A percentile compares a stretch with the other conserved stretches of the same genome.
These are phyloP conservation scores for Tribonema minus DNA, from an alignment of 108 stramenopile genomes.

Conservation along the genomic window DNA sequence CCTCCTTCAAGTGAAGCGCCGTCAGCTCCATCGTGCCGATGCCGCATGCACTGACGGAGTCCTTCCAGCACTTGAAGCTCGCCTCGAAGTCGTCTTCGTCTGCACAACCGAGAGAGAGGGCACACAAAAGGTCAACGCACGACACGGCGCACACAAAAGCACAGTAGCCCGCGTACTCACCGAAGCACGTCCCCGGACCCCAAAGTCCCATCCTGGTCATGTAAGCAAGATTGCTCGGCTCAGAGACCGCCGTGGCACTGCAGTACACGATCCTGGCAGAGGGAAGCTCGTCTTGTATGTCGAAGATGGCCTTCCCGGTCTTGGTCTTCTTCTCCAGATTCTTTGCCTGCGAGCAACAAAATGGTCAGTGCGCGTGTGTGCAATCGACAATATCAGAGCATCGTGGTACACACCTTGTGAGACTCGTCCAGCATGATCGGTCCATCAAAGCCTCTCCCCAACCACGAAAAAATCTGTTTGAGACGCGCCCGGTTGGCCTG, in stretches of 20 bases:
- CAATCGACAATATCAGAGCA: neutral
- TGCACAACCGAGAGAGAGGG: too few species aligned
- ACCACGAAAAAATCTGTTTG: conserved; percentile 67
- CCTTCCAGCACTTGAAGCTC: neutral
- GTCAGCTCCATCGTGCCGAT: conserved; percentile 31
- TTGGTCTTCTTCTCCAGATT: conserved; percentile 61
- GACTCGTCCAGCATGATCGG: conserved; percentile 71
- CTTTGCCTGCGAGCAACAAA: conserved; percentile 58
- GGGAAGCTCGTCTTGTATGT: conserved; percentile 63
- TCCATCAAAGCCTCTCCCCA: conserved; percentile 61
- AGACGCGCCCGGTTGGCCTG: conserved; percentile 50
- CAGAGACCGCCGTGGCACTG: conserved; percentile 70
- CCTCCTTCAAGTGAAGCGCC: conserved; percentile 16
- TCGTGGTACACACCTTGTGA: conserved; percentile 49
- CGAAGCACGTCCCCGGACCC: conserved; percentile 59
- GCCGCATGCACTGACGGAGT: conserved; percentile 40
- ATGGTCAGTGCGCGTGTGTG: neutral
- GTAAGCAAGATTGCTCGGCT: conserved; percentile 70
- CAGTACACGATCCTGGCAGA: conserved; percentile 68
- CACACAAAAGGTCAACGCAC: too few species aligned
- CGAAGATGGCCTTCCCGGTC: conserved; percentile 63
- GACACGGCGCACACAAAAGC: too few species aligned
- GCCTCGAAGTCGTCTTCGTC: neutral
- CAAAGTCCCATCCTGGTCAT: conserved; percentile 70
- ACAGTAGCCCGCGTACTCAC: conserved; percentile 58